Percentiles rank a stretch among this genome's conserved stretches.
Evolutionary conservation across 768 basidiomycete genomes (phyloP).

Genomic region (Mycena belliarum): DNA sequence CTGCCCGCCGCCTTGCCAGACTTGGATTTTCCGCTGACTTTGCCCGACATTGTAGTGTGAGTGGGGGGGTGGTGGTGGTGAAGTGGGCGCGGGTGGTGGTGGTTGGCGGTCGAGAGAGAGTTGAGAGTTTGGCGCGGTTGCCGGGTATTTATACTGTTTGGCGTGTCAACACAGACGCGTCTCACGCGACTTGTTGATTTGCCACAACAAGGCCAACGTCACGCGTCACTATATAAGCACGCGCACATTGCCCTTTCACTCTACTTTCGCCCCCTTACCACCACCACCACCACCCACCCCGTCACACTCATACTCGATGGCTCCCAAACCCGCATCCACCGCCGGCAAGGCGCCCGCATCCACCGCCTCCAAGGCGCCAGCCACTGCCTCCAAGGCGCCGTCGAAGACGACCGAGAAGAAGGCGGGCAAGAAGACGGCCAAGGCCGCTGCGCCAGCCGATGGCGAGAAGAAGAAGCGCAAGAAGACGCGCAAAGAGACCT

Average conservation of each 20-base stretch:
- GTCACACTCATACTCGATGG: constrained; percentile 43
- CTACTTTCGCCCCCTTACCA: constrained; percentile 22
- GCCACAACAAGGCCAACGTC: constrained; percentile 36
- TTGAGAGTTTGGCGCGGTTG: background rate
- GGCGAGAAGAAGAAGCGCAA: constrained; percentile 87
- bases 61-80: constrained; percentile 10
- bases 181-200: constrained; percentile 23
- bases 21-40: constrained; percentile 49
- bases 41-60: constrained; percentile 37
- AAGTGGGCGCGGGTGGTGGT: constrained; percentile 17
- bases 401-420: constrained; percentile 37
- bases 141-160: constrained; percentile 28
- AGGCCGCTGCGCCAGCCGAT: constrained; percentile 60
- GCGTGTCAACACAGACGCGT: constrained; percentile 21
- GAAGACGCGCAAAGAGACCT: constrained; percentile 88
- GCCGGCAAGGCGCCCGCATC: constrained; percentile 82
- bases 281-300: constrained; percentile 12
- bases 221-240: constrained; percentile 38
- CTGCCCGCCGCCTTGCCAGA: constrained; percentile 49
- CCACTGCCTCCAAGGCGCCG: constrained; percentile 41
- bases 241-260: constrained; percentile 11
- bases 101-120: constrained; percentile 5
- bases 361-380: constrained; percentile 72
- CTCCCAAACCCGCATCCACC: constrained; percentile 78
- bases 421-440: constrained; percentile 80